Evolutionary conservation across 257 asterid genomes (phyloP), one percentile per base, ranked within the genome.

Genomic region (Salvia rosmarinus): DNA sequence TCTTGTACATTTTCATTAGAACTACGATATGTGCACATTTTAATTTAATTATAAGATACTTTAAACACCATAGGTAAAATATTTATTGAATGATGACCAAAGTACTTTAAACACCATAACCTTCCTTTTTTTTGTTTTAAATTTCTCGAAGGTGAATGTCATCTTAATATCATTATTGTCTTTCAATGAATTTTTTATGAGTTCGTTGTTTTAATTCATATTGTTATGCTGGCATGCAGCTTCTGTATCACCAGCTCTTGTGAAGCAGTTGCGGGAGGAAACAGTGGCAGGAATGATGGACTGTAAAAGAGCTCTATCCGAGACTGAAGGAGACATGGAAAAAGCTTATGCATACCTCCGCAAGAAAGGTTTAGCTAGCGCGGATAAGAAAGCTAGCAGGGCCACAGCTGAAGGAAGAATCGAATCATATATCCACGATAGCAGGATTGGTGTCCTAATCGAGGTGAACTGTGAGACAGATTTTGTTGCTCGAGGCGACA

Each of bases 201-300:
- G 43, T 75, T 37, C 44, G 13, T 14, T 43, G 42, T 58, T 19
- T 5, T 46, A 32, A 17, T 17, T 13, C 46, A 14, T 72, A 49
- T 42, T 34, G 12, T 67, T 37, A 8, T 64, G 20, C 65, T 10
- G 64, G 63, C 61, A 68, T 79, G 75, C 87, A 84, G 95, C 92
- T 79, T 61, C 83, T 68, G 83, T 95, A 85, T 85, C 98, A 55
- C 92, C 98, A 44, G 92, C 86, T 55, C 92, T 89, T 40, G 99
- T 95, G 82, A 95, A 95, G 87, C 94, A 91, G 82, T 67, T 91
- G 76, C 96, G 96, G 21, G 96, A 89, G 67, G 98, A 95, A 82
- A 88, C 97, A 9, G 96, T 96, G 75, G 96, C 99, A 70, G 99
- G 98, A 74, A 89, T 95, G 98, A 95, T 95, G 99, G 98, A 95